phyloP scores from a whole-genome alignment of 139 green algal genomes.

The Gonium pectorale region DNA sequence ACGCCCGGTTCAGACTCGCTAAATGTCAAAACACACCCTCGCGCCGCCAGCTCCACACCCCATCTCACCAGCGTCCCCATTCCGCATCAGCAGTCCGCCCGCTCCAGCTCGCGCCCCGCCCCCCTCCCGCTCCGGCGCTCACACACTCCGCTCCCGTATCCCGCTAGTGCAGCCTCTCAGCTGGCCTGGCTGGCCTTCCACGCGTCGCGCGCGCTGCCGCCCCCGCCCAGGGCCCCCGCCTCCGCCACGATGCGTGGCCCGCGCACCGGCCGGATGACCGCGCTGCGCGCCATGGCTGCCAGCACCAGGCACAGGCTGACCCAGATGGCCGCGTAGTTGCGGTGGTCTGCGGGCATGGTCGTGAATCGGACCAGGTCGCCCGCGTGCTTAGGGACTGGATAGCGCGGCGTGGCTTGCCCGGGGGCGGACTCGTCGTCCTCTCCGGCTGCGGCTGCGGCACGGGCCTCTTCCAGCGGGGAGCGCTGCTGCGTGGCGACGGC shows the following conservation, averaged over 20 bases:
- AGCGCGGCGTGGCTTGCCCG: conserved; percentile 41
- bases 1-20: too few relatives aligned
- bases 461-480: conserved; percentile 13
- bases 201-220: not conserved
- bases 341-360: conserved; percentile 55
- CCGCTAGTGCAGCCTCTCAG: too few relatives aligned
- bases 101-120: too few relatives aligned
- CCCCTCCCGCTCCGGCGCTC: too few relatives aligned
- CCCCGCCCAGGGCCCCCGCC: not conserved
- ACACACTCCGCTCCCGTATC: too few relatives aligned
- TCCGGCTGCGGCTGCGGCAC: not conserved
- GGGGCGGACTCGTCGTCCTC: not conserved
- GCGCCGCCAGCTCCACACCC: too few relatives aligned
- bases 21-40: too few relatives aligned
- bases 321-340: conserved; percentile 56
- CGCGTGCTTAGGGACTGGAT: conserved; percentile 66
- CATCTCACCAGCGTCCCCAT: too few relatives aligned
- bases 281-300: conserved; percentile 33
- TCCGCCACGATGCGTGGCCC: conserved; percentile 34
- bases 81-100: too few relatives aligned
- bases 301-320: conserved; percentile 44
- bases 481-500: not conserved
- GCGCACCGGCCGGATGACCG: conserved; percentile 14
- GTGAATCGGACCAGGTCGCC: conserved; percentile 72
- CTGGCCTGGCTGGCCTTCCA: conserved; percentile 36